Evolutionary conservation across 345 rosid species (phyloP), one percentile per base, ranked within the genome.

Genomic region (Linum lewisii): DNA sequence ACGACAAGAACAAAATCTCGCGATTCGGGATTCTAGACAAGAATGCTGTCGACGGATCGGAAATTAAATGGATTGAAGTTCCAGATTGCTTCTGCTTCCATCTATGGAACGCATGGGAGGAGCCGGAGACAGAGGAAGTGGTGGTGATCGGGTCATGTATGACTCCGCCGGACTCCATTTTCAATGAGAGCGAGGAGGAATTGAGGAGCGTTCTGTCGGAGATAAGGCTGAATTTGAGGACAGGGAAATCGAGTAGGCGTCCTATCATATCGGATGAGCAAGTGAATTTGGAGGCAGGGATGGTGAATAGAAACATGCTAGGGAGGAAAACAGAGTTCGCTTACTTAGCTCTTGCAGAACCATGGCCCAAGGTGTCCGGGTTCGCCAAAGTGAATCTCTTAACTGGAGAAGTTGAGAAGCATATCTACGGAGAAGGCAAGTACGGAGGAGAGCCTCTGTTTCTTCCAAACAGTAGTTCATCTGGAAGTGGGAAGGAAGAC

Each of bases 81-180:
- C 84, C 88, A 0, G 92, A 83, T 29, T 86, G 95, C 77, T 90
- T 90, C 81, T 90, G 97, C 68, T 90, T 90, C 77, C 97, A 90
- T 61, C 82, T 86, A 0, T 90, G 97, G 97, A 90, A 90, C 66
- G 92, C 97, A 3, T 90, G 97, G 97, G 97, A 90, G 57, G 97
- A 90, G 72, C 84, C 86, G 0, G 92, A 83, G 52, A 84, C 77
- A 15, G 86, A 86, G 21, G 97, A 90, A 47, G 72, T 90, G 9
- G 95, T 90, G 0, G 97, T 90, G 60, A 81, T 90, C 52, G 95
- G 97, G 4, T 90, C 97, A 0, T 86, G 95, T 63, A 81, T 84
- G 95, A 84, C 95, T 51, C 96, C 96, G 0, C 84, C 93, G 0
- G 93, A 88, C 72, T 88, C 96, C 6, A 88, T 88, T 71, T 88